Base-by-base conservation (phyloP, 257 asterid species). In the Salvia splendens region DNA sequence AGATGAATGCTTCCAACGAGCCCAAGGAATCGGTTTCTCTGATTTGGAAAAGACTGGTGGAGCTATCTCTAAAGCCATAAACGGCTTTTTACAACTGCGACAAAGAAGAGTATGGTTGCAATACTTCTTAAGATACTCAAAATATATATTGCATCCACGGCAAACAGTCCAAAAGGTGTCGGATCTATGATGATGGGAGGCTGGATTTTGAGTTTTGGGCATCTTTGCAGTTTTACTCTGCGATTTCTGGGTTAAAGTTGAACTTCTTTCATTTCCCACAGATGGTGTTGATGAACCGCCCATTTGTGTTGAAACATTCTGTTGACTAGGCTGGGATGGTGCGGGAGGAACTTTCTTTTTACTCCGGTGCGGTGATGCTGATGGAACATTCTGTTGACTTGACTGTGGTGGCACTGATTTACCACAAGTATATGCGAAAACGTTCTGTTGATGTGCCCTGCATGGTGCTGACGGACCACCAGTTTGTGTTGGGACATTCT, bases 91-190 rank as follows among this genome's bases (percentile, higher is more conserved):
- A 38, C 94, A 89, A 32, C 70, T 76, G 8, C 68, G 86, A 68
- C 95, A 86, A 63, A 79, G 83, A 69, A 84, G 95, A 55, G 78
- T 80, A 10, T 51, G 77, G 83, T 87, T 84, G 73, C 64, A 81
- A 61, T 82, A 90, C 16, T 73, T 42, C 75, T 67, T 82, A 12
- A 72, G 82, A 75, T 85, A 90, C 71, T 90, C 95, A 48, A 81
- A 90, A 24, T 81, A 80, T 77, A 76, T 82, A 78, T 65, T 78
- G 88, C 97, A 89, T 46, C 67, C 72, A 63, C 12, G 71, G 73
- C 97, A 89, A 16, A 82, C 78, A 28, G 97, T 89, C 97, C 94
- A 89, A 68, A 89, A 89, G 57, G 94, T 70, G 73, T 88, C 92
- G 14, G 68, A 61, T 79, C 85, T 84, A 61, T 60, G 77, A 40